Evolutionary conservation across 1,284 basidiomycete species (phyloP).

Genomic region (Pascua sp.): DNA sequence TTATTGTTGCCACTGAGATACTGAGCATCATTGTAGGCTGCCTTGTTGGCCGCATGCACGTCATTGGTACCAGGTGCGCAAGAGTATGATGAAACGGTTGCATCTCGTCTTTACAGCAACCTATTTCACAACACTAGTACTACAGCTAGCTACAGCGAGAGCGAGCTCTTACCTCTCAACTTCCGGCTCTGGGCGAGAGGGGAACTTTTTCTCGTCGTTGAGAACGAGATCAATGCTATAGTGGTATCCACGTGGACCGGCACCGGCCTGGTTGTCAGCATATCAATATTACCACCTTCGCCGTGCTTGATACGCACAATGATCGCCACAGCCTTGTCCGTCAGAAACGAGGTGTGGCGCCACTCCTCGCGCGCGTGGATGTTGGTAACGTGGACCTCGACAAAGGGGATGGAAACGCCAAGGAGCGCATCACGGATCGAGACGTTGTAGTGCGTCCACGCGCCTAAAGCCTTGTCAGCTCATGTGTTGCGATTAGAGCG

Average conservation of each 20-base stretch:
- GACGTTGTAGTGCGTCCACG: slow-evolving; percentile 43
- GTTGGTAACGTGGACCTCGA: slow-evolving; percentile 47
- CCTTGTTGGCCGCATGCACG: no score
- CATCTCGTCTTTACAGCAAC: no score
- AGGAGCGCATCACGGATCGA: slow-evolving; percentile 43
- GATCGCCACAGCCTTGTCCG: slow-evolving; percentile 33
- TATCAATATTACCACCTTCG: neutral
- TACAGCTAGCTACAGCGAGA: no score
- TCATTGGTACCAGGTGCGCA: no score
- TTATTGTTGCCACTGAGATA: no score
- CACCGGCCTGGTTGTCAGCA: slow-evolving; percentile 19
- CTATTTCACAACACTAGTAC: no score
- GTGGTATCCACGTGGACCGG: slow-evolving; percentile 21
- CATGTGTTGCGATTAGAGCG: neutral
- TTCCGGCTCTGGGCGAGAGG: slow-evolving; percentile 3
- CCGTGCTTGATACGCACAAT: slow-evolving; percentile 29
- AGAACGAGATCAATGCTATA: slow-evolving; percentile 22
- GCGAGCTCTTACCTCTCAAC: no score
- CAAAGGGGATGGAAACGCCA: slow-evolving; percentile 39
- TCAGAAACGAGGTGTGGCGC: slow-evolving; percentile 45
- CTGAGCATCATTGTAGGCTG: no score
- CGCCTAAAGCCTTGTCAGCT: neutral
- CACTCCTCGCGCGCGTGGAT: slow-evolving; percentile 44
- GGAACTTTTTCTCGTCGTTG: slow-evolving; percentile 24
- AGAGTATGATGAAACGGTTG: no score